Evolutionary conservation across 768 basidiomycete species (phyloP), one percentile per base, ranked within the genome.

Genomic region (Calocybe gangraenosa): DNA sequence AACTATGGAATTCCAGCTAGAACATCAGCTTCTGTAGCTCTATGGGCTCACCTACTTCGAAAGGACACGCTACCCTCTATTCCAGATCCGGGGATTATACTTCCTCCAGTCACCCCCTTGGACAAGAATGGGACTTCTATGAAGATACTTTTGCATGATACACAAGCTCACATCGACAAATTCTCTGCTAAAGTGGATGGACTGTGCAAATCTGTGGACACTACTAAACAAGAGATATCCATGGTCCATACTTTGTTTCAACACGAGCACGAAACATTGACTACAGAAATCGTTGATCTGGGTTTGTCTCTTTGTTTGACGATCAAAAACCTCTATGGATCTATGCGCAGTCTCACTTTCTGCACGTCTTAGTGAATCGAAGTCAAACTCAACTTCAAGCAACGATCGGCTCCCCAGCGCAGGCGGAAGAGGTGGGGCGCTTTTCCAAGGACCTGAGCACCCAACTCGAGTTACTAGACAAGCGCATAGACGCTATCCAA

Each of bases 121-220:
- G 85, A 88, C 64, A 86, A 76, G 53, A 74, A 76, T 8, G 78
- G 75, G 10, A 83, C 84, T 2, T 84, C 86, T 5, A 82, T 82
- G 65, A 77, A 85, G 32, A 73, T 87, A 52, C 71, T 88, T 10
- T 65, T 89, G 17, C 78, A 87, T 51, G 87, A 88, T 57, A 87
- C 84, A 0, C 84, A 87, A 45, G 76, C 74, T 17, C 78, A 81
- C 49, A 70, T 88, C 28, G 84, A 89, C 61, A 76, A 68, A 53
- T 87, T 88, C 48, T 76, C 81, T 0, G 65, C 65, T 6, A 72
- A 74, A 22, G 75, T 82, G 11, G 79, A 76, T 34, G 62, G 63
- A n/a, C 67, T 87, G 18, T 61, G 77, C 1, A 60, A 61, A 9
- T 70, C 65, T 23, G 68, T 84, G 10, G 75, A 79, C 11, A 69